Conservation (phyloP, 495 filamentous ascomycete species). For the Aspergillus avenaceus region DNA sequence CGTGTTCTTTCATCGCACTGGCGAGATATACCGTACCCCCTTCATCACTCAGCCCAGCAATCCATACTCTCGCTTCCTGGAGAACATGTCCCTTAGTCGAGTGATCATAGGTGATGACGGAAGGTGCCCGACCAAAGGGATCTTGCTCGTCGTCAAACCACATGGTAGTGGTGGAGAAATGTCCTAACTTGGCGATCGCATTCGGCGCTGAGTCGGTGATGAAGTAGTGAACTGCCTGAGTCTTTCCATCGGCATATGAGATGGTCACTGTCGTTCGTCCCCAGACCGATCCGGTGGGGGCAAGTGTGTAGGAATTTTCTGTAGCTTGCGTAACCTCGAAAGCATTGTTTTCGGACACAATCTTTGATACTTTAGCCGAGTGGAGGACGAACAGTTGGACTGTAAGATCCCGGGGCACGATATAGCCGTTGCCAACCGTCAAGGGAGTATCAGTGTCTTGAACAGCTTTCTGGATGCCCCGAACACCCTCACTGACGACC, state of each 20-base stretch:
- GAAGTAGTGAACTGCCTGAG: slow-evolving; percentile 47
- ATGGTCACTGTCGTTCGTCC: slow-evolving; percentile 40
- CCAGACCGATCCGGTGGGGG: slow-evolving; percentile 1
- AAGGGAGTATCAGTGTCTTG: slow-evolving; percentile 33
- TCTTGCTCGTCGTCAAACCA: slow-evolving; percentile 42
- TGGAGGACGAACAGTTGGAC: slow-evolving; percentile 36
- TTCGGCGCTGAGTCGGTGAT: slow-evolving; percentile 36
- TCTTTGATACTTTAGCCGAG: slow-evolving; percentile 9
- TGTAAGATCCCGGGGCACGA: slow-evolving; percentile 38
- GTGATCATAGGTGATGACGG: slow-evolving; percentile 47
- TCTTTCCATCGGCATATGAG: slow-evolving; percentile 33
- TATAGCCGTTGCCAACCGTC: slow-evolving; percentile 43
- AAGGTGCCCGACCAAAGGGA: slow-evolving; percentile 44
- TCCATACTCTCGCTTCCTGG: slow-evolving; percentile 50
- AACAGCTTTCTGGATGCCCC: slow-evolving; percentile 37
- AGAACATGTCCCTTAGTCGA: slow-evolving; percentile 31
- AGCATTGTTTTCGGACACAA: slow-evolving; percentile 16
- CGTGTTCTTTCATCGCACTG: slow-evolving; percentile 43
- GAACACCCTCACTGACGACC: slow-evolving; percentile 27
- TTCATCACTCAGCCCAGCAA: slow-evolving; percentile 50
- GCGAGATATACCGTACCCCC: slow-evolving; percentile 45
- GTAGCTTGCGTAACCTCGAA: slow-evolving; percentile 14
- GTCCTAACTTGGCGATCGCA: slow-evolving; percentile 27
- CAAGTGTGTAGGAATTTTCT: slow-evolving; percentile 4
- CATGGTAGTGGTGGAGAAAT: slow-evolving; percentile 37